phyloP scores from a whole-genome alignment of 2,329 filamentous ascomycete species.

The Penicillium sp. region DNA sequence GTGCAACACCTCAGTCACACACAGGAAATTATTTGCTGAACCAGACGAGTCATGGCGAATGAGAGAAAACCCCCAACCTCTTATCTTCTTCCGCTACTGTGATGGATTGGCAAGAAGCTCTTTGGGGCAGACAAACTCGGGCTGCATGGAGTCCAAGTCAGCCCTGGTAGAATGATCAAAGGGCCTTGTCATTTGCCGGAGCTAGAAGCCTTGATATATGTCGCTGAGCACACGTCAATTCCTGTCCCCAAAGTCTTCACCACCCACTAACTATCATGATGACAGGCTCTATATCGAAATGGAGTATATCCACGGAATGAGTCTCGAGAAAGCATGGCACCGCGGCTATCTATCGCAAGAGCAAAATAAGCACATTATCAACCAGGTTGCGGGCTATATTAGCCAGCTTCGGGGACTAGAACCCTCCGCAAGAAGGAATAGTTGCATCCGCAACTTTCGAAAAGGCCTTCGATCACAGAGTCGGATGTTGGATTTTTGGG shows the following conservation, averaged over 20 bases:
- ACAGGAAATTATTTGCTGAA: too few relatives aligned
- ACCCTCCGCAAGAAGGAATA: not conserved
- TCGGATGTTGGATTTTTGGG: not conserved
- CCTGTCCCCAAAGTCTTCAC: not conserved
- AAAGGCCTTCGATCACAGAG: not conserved
- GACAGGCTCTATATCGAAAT: not conserved
- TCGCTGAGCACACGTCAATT: not conserved
- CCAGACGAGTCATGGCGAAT: not conserved
- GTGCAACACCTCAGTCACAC: not conserved
- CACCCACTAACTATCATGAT: not conserved
- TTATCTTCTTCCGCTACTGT: not conserved
- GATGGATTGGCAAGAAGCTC: not conserved
- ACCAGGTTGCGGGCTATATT: not conserved
- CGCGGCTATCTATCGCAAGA: not conserved
- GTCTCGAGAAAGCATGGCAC: not conserved
- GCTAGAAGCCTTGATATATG: conserved; percentile 1
- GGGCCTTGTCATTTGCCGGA: not conserved
- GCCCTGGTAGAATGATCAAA: conserved; percentile 3
- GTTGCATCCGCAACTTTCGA: not conserved
- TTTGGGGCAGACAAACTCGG: not conserved
- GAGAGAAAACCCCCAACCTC: not conserved
- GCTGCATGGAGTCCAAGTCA: not conserved
- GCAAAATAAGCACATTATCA: not conserved
- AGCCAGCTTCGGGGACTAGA: not conserved
- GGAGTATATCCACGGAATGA: not conserved